phyloP scores from a whole-genome alignment of 345 rosid species.

The Kandelia obovata region DNA sequence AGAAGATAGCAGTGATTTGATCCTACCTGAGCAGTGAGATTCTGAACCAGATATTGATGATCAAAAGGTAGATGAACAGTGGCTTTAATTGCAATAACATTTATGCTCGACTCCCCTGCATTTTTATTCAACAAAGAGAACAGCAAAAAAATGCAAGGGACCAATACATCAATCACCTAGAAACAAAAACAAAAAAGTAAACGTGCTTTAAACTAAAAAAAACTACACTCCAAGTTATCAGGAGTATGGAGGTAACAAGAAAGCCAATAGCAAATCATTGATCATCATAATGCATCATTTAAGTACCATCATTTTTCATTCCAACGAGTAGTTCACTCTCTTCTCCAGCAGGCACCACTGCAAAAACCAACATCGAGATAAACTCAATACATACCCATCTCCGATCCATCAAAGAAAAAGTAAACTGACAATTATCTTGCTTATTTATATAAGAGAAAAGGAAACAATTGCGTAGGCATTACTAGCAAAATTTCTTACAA shows the following conservation, averaged over 20 bases:
- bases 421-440: background rate
- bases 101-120: slow-evolving; percentile 58
- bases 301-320: slow-evolving; percentile 77
- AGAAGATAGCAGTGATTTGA: background rate
- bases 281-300: slow-evolving; percentile 5
- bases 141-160: slow-evolving; percentile 9
- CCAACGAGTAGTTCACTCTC: slow-evolving; percentile 84
- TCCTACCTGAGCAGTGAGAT: slow-evolving; percentile 79
- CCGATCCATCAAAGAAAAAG: background rate
- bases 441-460: background rate
- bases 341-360: slow-evolving; percentile 75
- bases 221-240: background rate
- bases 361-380: slow-evolving; percentile 9
- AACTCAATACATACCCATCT: too few relatives aligned
- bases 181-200: background rate
- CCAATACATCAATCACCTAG: too few relatives aligned
- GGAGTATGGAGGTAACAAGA: background rate
- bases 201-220: background rate
- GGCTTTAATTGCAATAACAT: slow-evolving; percentile 66
- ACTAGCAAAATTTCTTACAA: slow-evolving; percentile 28
- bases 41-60: slow-evolving; percentile 69
- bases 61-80: slow-evolving; percentile 81
- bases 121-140: slow-evolving; percentile 16
- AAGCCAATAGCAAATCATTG: background rate
- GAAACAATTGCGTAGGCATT: background rate